Percentiles rank a stretch among this genome's conserved stretches.
These are phyloP conservation scores for Aspergillus biplanus DNA, from an alignment of 495 filamentous ascomycete genomes.

Conservation along the genomic window DNA sequence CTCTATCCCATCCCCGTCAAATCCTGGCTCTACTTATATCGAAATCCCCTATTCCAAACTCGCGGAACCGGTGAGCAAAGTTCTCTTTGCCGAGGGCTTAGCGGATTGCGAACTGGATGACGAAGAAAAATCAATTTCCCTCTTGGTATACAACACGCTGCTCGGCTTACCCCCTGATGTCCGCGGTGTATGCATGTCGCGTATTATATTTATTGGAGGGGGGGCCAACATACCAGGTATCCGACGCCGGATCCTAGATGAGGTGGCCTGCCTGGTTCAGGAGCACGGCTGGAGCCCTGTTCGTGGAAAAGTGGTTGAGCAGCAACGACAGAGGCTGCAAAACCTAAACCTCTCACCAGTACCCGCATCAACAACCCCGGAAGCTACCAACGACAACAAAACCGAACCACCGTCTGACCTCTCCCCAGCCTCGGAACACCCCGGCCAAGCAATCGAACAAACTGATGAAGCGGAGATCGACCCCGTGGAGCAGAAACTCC, in stretches of 20 bases:
- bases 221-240: slow-evolving; percentile 80
- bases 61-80: slow-evolving; percentile 72
- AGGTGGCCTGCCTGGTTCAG: slow-evolving; percentile 66
- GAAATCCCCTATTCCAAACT: slow-evolving; percentile 69
- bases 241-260: slow-evolving; percentile 75
- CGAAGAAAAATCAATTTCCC: slow-evolving; percentile 75
- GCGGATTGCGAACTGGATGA: slow-evolving; percentile 70
- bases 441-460: slow-evolving; percentile 42
- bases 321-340: slow-evolving; percentile 55
- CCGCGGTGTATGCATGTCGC: slow-evolving; percentile 82
- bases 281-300: slow-evolving; percentile 78
- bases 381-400: slow-evolving; percentile 14
- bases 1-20: slow-evolving; percentile 49
- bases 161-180: slow-evolving; percentile 78
- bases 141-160: slow-evolving; percentile 76
- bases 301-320: slow-evolving; percentile 61
- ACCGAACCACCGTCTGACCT: slow-evolving; percentile 13
- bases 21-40: slow-evolving; percentile 40
- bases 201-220: slow-evolving; percentile 86
- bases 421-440: slow-evolving; percentile 14
- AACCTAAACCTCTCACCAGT: slow-evolving; percentile 42
- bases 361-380: slow-evolving; percentile 15
- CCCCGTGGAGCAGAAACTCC: slow-evolving; percentile 66
- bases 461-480: slow-evolving; percentile 54
- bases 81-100: slow-evolving; percentile 66